Percentiles rank a stretch among this genome's conserved stretches.
Evolutionary conservation across 768 basidiomycete species (phyloP).

Genomic region (Dioszegia aurantiaca): DNA sequence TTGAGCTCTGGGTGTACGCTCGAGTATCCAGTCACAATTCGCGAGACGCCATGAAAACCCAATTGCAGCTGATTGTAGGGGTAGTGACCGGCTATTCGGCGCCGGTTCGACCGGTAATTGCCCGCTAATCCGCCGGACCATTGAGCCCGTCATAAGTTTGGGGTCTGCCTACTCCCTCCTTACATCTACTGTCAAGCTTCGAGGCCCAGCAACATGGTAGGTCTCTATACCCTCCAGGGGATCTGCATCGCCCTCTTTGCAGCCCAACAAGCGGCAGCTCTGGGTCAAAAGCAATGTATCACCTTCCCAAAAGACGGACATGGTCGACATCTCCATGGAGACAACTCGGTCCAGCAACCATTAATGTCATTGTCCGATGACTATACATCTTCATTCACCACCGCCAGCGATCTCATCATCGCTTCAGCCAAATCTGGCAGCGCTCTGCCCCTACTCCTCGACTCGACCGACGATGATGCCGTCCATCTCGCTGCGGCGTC

Average conservation of each 20-base stretch:
- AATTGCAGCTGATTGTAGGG: too few relatives aligned
- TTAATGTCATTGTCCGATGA: background rate
- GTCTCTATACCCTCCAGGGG: background rate
- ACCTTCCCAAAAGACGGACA: conserved; percentile 16
- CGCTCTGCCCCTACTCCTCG: conserved; percentile 23
- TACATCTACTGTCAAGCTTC: background rate
- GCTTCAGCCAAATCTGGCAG: background rate
- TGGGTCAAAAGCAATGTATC: conserved; percentile 26
- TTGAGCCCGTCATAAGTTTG: too few relatives aligned
- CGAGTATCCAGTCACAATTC: too few relatives aligned
- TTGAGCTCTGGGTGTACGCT: too few relatives aligned
- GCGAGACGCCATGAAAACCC: too few relatives aligned
- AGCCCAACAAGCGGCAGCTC: conserved; percentile 3
- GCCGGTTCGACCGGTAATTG: too few relatives aligned
- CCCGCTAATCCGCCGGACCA: too few relatives aligned
- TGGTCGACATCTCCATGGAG: background rate
- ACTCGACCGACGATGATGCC: conserved; percentile 33
- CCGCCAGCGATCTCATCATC: background rate
- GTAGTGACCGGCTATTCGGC: too few relatives aligned
- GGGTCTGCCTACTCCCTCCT: background rate
- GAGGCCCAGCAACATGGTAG: conserved; percentile 2
- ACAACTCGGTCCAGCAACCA: background rate
- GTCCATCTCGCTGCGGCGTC: conserved; percentile 57
- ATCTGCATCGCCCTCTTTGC: background rate
- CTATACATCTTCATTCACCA: background rate